Evolutionary conservation across 768 basidiomycete species (phyloP), one percentile per base, ranked within the genome.

Genomic region (Lactarius tabidus): DNA sequence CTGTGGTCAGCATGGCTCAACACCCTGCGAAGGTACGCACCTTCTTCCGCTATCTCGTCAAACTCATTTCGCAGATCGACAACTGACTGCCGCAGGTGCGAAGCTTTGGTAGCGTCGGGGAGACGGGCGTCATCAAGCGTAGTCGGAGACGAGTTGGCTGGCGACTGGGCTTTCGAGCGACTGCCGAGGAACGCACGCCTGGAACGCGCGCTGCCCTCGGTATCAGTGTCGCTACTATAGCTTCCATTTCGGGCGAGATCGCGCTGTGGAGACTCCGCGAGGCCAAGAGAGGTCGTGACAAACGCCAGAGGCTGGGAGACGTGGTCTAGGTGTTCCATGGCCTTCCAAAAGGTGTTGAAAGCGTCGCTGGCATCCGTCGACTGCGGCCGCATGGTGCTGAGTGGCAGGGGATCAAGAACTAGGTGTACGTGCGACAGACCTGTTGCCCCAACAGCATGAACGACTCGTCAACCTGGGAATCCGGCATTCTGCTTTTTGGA

Each of bases 311-410:
- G 83, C 70, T 91, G 90, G 5, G 90, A 88, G n/a, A 94, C 80
- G 70, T 91, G 89, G 70, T 93, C 90, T 54, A 93, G 75, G 85
- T 92, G 88, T 45, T 93, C 90, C 79, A 93, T 88, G 57, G 90
- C 89, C 69, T 83, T 86, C 92, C 92, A 94, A 72, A 93, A 94
- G 70, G 91, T 84, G 72, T 92, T 91, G 78, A 94, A 94, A 6
- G 90, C 87, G 71, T 94, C 92, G 5, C 88, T 85, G 2, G 91
- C 87, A 71, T 94, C 92, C 39, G 69, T 61, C 39, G 69, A 70
- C 68, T 69, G 60, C 17, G n/a, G 45, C 17, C 57, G 57, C 35
- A 36, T 31, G 35, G 14, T n/a, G 66, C 39, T 67, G 15, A 67
- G 59, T 17, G 39, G 52, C 58, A 39, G 54, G 55, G 33, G 12